Percentiles rank a stretch among this genome's conserved stretches.
Conservation (phyloP, 495 filamentous ascomycete genomes). For the Apiosordaria backusii region DNA sequence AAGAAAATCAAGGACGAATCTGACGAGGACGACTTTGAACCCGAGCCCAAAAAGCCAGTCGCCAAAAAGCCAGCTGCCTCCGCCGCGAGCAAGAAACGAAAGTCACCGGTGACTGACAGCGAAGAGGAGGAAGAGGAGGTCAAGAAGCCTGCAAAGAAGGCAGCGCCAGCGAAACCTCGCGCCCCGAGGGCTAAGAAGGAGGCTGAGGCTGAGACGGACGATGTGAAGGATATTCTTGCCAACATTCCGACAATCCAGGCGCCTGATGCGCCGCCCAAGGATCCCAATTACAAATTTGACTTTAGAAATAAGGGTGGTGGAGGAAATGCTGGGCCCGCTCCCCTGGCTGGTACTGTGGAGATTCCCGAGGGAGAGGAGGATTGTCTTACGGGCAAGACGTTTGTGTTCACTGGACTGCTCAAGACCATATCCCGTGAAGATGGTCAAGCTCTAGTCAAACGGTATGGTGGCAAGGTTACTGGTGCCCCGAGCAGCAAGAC, state of each 20-base stretch:
- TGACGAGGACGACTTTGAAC: constrained; percentile 40
- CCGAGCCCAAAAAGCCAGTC: constrained; percentile 31
- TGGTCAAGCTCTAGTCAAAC: constrained; percentile 81
- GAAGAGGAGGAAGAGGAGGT: constrained; percentile 43
- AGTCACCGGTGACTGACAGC: constrained; percentile 42
- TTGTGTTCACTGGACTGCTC: constrained; percentile 94
- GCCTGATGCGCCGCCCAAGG: constrained; percentile 71
- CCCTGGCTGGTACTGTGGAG: constrained; percentile 61
- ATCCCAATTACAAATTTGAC: constrained; percentile 68
- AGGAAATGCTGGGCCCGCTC: constrained; percentile 57
- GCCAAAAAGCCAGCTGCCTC: constrained; percentile 35
- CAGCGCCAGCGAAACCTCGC: constrained; percentile 54
- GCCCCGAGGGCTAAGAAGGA: constrained; percentile 58
- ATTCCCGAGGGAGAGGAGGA: constrained; percentile 81
- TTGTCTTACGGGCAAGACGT: constrained; percentile 86
- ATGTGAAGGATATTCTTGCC: constrained; percentile 79
- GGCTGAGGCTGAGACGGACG: constrained; percentile 56
- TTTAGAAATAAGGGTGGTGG: constrained; percentile 49
- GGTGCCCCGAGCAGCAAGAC: constrained; percentile 85
- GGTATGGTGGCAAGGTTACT: constrained; percentile 89
- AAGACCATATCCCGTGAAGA: constrained; percentile 78
- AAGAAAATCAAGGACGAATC: constrained; percentile 44
- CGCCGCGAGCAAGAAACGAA: constrained; percentile 43
- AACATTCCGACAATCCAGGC: constrained; percentile 76
- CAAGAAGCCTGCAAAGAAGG: constrained; percentile 47